Conservation (phyloP, 805 yeast genomes). For the Teunomyces cretensis region DNA sequence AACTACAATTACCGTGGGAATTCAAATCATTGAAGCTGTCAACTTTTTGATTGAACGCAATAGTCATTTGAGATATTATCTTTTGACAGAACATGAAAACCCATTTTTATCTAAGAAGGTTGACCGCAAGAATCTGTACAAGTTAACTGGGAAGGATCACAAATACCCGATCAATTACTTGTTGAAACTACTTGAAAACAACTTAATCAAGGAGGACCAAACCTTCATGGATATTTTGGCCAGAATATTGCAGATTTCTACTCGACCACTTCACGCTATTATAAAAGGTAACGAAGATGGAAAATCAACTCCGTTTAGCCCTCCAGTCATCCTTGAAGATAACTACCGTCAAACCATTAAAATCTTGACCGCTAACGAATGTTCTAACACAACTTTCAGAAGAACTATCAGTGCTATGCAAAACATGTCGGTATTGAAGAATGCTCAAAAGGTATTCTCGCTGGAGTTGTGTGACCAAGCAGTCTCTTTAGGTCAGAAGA, state of each 20-base stretch:
- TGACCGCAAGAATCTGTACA: constrained; percentile 22
- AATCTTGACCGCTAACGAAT: constrained; percentile 75
- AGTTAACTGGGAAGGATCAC: constrained; percentile 31
- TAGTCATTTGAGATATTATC: constrained; percentile 66
- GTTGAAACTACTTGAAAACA: constrained; percentile 59
- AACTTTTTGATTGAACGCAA: constrained; percentile 69
- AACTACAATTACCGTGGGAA: constrained; percentile 69
- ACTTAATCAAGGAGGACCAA: constrained; percentile 68
- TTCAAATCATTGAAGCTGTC: constrained; percentile 73
- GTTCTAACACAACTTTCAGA: constrained; percentile 81
- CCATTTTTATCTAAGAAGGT: constrained; percentile 35
- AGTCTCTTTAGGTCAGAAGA: constrained; percentile 50
- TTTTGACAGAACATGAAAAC: constrained; percentile 71
- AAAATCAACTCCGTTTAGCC: constrained; percentile 27
- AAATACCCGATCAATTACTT: constrained; percentile 75
- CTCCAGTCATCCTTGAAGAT: constrained; percentile 64
- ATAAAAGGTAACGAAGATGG: constrained; percentile 30
- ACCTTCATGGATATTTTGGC: constrained; percentile 76
- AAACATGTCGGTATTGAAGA: constrained; percentile 60
- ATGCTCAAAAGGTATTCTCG: constrained; percentile 66
- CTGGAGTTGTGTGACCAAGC: constrained; percentile 67
- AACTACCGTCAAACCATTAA: constrained; percentile 64
- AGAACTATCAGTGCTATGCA: constrained; percentile 81
- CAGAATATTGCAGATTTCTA: constrained; percentile 70
- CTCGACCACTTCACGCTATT: constrained; percentile 65